These are phyloP conservation scores for Aurifilum marmelostoma DNA, from an alignment of 2,329 filamentous ascomycete genomes.

Conservation along the genomic window DNA sequence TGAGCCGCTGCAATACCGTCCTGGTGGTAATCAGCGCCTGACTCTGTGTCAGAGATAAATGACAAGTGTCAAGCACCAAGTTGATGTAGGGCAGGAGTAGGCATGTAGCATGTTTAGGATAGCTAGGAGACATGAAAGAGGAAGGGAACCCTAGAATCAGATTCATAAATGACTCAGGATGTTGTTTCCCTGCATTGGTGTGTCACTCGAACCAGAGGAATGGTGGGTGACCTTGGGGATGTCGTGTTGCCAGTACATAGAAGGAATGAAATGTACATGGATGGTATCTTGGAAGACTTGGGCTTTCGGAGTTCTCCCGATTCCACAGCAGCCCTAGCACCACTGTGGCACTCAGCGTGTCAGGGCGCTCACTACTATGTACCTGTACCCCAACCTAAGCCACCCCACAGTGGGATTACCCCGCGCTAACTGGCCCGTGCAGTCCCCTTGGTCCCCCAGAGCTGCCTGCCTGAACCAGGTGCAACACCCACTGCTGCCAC, in stretches of 20 bases:
- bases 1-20: no score
- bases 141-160: neutral
- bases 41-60: neutral
- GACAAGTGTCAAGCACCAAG: no score
- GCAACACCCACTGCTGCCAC: conserved; percentile 2
- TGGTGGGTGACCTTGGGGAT: neutral
- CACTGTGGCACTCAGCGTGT: no score
- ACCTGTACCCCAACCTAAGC: neutral
- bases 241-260: no score
- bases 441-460: conserved; percentile 10
- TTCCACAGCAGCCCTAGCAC: neutral
- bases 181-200: no score
- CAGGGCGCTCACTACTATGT: no score
- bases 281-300: neutral
- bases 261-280: no score
- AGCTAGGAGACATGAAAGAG: no score
- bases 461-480: conserved; percentile 1
- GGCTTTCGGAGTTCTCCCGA: neutral
- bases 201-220: no score
- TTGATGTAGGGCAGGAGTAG: no score
- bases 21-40: neutral
- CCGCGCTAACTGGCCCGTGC: conserved; percentile 16
- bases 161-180: neutral
- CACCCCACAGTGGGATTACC: conserved; percentile 10
- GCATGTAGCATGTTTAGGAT: no score